Percentiles rank a stretch among this genome's conserved stretches.
Evolutionary conservation across 1,139 yeast genomes (phyloP).

Genomic region (Suhomyces panamericanus): DNA sequence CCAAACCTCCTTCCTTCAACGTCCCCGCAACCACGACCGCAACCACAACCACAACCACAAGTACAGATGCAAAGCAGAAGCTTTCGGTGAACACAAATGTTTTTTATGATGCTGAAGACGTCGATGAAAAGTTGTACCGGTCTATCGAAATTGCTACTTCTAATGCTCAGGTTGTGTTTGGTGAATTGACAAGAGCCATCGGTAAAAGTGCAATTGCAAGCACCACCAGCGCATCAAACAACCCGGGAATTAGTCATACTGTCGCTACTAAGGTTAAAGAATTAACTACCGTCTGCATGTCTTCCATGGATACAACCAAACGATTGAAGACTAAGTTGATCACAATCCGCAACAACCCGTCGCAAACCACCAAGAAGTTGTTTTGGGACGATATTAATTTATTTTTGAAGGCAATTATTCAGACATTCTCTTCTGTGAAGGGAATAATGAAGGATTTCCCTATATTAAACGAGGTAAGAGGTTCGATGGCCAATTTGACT

Average conservation of each 20-base stretch:
- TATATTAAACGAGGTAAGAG: slow-evolving; percentile 73
- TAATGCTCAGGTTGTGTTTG: slow-evolving; percentile 77
- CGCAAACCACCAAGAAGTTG: slow-evolving; percentile 57
- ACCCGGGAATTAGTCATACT: slow-evolving; percentile 31
- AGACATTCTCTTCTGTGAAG: slow-evolving; percentile 80
- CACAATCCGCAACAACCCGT: slow-evolving; percentile 50
- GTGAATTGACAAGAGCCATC: slow-evolving; percentile 76
- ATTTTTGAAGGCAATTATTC: slow-evolving; percentile 79
- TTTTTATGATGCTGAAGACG: slow-evolving; percentile 45
- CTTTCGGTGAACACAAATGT: slow-evolving; percentile 26
- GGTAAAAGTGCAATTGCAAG: slow-evolving; percentile 66
- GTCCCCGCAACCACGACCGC: slow-evolving; percentile 5
- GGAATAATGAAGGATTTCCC: slow-evolving; percentile 81
- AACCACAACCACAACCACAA: too few species aligned
- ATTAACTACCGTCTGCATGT: slow-evolving; percentile 72
- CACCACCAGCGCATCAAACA: slow-evolving; percentile 25
- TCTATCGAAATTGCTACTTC: slow-evolving; percentile 73
- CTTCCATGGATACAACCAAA: slow-evolving; percentile 79
- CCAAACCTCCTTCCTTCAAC: slow-evolving; percentile 15
- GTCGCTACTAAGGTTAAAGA: slow-evolving; percentile 73
- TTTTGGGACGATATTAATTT: slow-evolving; percentile 88
- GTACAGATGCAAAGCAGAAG: slow-evolving; percentile 28
- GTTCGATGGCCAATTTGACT: slow-evolving; percentile 77
- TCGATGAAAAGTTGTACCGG: slow-evolving; percentile 74
- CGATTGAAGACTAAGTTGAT: slow-evolving; percentile 59